Conservation (phyloP, 371 early-diverging fungal genomes). For the Mortierella sp. region DNA sequence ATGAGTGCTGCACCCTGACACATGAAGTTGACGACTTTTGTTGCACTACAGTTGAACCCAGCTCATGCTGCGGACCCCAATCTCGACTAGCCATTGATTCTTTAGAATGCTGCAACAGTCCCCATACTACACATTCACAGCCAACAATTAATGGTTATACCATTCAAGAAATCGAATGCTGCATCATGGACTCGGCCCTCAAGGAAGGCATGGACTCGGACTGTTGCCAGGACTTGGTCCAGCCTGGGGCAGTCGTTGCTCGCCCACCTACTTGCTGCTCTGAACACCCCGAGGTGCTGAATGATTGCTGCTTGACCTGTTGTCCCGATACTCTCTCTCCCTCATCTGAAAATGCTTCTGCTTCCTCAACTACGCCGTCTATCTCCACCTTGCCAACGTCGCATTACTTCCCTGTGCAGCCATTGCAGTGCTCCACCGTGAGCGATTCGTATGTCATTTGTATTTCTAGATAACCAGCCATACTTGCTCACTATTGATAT, state of each 20-base stretch:
- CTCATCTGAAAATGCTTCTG: slow-evolving; percentile 24
- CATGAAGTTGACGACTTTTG: slow-evolving; percentile 49
- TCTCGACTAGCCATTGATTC: slow-evolving; percentile 26
- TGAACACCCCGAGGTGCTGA: slow-evolving; percentile 49
- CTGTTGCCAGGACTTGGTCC: slow-evolving; percentile 46
- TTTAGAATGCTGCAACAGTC: slow-evolving; percentile 39
- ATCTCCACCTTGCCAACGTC: slow-evolving; percentile 12
- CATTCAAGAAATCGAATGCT: slow-evolving; percentile 44
- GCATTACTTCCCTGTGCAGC: slow-evolving; percentile 30
- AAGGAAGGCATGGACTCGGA: slow-evolving; percentile 52
- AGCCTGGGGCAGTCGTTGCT: slow-evolving; percentile 13
- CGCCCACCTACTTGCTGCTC: slow-evolving; percentile 41
- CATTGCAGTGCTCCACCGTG: slow-evolving; percentile 16
- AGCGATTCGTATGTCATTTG: slow-evolving; percentile 38
- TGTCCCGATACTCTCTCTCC: slow-evolving; percentile 41
- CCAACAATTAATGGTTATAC: slow-evolving; percentile 28
- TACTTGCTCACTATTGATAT: background rate
- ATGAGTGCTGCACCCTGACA: slow-evolving; percentile 47
- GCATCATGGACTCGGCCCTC: slow-evolving; percentile 40
- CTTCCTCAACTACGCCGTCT: slow-evolving; percentile 32
- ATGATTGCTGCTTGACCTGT: slow-evolving; percentile 53
- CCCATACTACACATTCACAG: slow-evolving; percentile 22
- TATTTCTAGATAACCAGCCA: background rate
- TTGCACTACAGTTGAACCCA: slow-evolving; percentile 45
- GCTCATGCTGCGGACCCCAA: slow-evolving; percentile 40